These are phyloP conservation scores for Rhizopus stolonifer DNA, from an alignment of 371 early-diverging fungal genomes.

Conservation along the genomic window DNA sequence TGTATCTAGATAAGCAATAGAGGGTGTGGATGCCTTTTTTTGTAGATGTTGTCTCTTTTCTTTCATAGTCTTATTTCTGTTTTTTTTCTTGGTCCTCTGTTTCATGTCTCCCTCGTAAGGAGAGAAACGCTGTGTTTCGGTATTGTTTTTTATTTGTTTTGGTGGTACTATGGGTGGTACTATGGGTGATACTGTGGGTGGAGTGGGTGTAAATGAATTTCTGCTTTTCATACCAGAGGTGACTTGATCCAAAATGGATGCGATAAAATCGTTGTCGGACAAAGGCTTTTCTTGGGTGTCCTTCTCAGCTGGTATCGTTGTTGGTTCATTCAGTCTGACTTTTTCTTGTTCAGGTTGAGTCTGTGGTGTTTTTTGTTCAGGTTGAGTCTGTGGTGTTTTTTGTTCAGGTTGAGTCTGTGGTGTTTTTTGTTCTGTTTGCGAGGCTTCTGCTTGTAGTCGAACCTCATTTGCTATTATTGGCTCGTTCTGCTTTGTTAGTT, in stretches of 20 bases:
- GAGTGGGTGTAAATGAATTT: not conserved
- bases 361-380: no score
- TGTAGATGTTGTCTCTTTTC: not conserved
- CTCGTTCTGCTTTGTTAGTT: no score
- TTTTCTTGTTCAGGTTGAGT: no score
- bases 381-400: no score
- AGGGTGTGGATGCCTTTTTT: not conserved
- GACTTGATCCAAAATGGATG: constrained; percentile 1
- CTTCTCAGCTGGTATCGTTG: no score
- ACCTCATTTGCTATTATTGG: no score
- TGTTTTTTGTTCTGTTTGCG: no score
- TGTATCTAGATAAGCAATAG: not conserved
- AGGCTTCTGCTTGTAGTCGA: no score
- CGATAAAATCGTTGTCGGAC: not conserved
- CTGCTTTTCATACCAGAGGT: not conserved
- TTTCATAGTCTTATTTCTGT: not conserved
- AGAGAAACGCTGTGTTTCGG: no score
- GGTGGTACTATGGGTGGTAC: not conserved
- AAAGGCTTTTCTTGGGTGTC: no score
- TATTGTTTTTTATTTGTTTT: not conserved
- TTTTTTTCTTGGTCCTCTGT: not conserved
- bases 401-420: no score
- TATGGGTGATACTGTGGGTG: not conserved
- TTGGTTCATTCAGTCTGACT: no score
- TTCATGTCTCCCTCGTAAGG: not conserved